Evolutionary conservation across 257 asterid genomes (phyloP).

Genomic region (Solanum corneliomulleri): DNA sequence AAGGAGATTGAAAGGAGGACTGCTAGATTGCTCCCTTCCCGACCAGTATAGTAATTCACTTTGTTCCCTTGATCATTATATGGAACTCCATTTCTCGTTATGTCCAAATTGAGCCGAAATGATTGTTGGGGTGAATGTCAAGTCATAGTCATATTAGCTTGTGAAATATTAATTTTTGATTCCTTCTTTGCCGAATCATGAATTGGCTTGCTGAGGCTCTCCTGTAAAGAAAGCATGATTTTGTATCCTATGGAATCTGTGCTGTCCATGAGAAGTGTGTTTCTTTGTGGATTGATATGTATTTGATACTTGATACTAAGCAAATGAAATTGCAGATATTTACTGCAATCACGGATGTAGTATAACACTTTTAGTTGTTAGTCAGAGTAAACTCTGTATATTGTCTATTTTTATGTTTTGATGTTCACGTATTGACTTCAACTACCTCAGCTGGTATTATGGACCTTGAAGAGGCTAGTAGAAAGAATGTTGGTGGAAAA

Average conservation of each 20-base stretch:
- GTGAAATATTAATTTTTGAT: background rate
- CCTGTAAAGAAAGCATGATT: background rate
- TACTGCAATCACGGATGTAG: background rate
- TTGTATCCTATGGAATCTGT: background rate
- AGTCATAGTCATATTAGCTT: background rate
- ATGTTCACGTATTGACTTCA: background rate
- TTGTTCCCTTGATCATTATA: background rate
- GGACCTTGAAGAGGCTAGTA: background rate
- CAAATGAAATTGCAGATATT: background rate
- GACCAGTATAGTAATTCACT: background rate
- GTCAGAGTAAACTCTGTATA: background rate
- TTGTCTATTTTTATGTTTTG: background rate
- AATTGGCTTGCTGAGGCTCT: background rate
- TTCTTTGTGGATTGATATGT: background rate
- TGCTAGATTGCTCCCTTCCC: background rate
- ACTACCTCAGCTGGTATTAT: background rate
- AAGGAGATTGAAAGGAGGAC: background rate
- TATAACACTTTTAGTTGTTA: background rate
- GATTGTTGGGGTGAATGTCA: background rate
- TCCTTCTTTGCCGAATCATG: background rate
- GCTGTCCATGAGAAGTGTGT: background rate
- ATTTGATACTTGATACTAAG: background rate
- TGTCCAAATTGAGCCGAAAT: background rate
- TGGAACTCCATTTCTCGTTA: background rate
- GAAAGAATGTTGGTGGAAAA: background rate